Base-by-base conservation (phyloP, 2,329 filamentous ascomycete genomes). In the Akanthomyces muscarius region DNA sequence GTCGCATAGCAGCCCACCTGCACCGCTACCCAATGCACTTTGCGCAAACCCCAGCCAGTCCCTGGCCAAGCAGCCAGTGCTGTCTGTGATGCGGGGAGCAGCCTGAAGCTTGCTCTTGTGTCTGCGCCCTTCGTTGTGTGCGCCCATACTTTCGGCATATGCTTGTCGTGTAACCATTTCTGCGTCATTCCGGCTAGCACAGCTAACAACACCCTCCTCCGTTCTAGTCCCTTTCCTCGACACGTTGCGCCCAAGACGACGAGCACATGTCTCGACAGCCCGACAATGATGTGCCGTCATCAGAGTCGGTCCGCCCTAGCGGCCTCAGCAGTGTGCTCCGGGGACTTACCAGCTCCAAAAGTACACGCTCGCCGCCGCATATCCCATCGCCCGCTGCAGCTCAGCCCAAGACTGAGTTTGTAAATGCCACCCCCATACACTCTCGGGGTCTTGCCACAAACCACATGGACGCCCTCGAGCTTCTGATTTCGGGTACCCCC, bases 271-370 rank as follows among this genome's bases (percentile, higher is more conserved):
- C 85, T 76, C 83, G 83, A 65, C 80, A 81, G 70, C 76, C 81
- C 68, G 83, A 83, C 78, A 84, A 87, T 78, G 81, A 80, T 70
- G 72, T 77, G 67, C 78, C 80, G 65, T 80, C 81, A 66, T 80
- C 81, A 69, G 85, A 88, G 72, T 77, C 82, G 63, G 83, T 79
- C 75, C 80, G 76, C 70, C 73, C 79, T 47, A 79, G 85, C 65
- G 84, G 84, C 68, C 78, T 89, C 69, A 85, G 84, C 69, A 83
- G 84, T 68, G 85, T 89, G 65, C 85, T 89, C 71, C 86, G 86
- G 69, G 85, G 83, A 68, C 76, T 89, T 68, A 82, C 86, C 55
- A 80, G 80, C 69, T 79, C 79, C 63, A 86, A 81, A 72, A 75
- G 81, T 63, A 78, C 78, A 52, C 86, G 83, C 68, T 80, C 82